Base-by-base conservation (phyloP, 305 asterid genomes). In the Euphrasia arctica region DNA sequence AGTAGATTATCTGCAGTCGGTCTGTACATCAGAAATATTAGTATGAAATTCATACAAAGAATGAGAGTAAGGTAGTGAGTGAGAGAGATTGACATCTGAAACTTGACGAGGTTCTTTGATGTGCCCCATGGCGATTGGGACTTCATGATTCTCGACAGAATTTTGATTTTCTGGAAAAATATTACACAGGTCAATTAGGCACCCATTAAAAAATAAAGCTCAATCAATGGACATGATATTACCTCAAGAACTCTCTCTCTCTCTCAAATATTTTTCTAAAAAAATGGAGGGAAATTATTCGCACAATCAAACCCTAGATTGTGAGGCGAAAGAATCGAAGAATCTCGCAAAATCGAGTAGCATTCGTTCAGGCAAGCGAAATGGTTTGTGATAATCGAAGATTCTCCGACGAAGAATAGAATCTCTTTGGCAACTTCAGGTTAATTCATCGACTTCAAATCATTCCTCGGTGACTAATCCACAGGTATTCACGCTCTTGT, bases 1-100 rank as follows among this genome's bases (percentile, higher is more conserved):
- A 93, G 91, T 29, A 93, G 84, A 78, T 88, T 90, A 69, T 90
- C 99, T 0, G 92, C 75, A 11, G 97, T 86, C 13, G 97, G 97
- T 64, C 98, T 93, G 91, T 58, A 66, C 27, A 74, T 45, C 32
- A 59, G 59, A 64, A 36, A 63, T 29, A 42, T 66, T 22, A 32
- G 65, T 15, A 55, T 62, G 48, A 59, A 63, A 67, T 43, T 43
- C 7, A 47, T 47, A 10, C 43, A 5, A 55, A n/a, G n/a, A 55
- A n/a, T 9, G 48, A 13, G 74, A 15, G 54, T 62, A 12, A 36
- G 39, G 55, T 29, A 51, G 56, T 51, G 61, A 5, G 48, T 31
- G 11, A 49, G 64, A 68, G 11, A 25, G n/a, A 58, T 41, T 81
- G 77, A 92, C 98, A 92, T 87, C 67, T 82, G 85, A 72, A 92